A percentile compares a stretch with the other conserved stretches of the same genome.
phyloP scores from a whole-genome alignment of 192 early-diverging fungal genomes.

The Linnemannia hyalina region DNA sequence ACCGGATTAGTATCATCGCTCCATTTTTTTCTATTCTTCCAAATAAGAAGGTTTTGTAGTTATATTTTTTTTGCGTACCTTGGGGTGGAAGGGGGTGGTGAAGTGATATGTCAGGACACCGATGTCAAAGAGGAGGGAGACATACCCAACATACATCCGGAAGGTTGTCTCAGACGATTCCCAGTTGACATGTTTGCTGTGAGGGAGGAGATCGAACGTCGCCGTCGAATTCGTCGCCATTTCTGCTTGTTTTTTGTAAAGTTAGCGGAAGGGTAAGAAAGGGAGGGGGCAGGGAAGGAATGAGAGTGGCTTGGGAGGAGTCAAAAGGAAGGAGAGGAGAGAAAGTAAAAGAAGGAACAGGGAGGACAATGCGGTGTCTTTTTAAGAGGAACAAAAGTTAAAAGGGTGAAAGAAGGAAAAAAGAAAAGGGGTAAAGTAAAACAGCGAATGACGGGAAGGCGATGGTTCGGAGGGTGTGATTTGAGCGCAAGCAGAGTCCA shows the following conservation, averaged over 20 bases:
- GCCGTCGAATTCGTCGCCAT: slow-evolving; percentile 1
- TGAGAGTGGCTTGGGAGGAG: background rate
- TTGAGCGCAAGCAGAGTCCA: no score
- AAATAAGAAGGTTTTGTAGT: no score
- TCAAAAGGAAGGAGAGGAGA: background rate
- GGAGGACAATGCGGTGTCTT: background rate
- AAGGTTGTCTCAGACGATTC: slow-evolving; percentile 23
- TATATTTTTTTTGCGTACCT: slow-evolving; percentile 6
- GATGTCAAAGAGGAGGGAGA: slow-evolving; percentile 46
- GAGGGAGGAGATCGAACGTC: slow-evolving; percentile 24
- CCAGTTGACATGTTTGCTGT: slow-evolving; percentile 49
- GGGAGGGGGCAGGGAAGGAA: background rate
- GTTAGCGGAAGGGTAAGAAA: background rate
- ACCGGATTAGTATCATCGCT: no score
- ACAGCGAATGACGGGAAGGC: background rate
- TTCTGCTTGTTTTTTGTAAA: background rate
- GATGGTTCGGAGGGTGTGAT: no score
- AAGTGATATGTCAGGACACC: slow-evolving; percentile 45
- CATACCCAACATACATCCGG: slow-evolving; percentile 41
- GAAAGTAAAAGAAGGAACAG: background rate
- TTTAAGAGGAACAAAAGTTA: background rate
- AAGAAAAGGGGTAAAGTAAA: background rate
- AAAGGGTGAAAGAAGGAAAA: background rate
- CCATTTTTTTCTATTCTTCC: no score
- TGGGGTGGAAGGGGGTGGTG: slow-evolving; percentile 45